phyloP scores from a whole-genome alignment of 2,329 filamentous ascomycete species.

The Rhynchosporium secalis region DNA sequence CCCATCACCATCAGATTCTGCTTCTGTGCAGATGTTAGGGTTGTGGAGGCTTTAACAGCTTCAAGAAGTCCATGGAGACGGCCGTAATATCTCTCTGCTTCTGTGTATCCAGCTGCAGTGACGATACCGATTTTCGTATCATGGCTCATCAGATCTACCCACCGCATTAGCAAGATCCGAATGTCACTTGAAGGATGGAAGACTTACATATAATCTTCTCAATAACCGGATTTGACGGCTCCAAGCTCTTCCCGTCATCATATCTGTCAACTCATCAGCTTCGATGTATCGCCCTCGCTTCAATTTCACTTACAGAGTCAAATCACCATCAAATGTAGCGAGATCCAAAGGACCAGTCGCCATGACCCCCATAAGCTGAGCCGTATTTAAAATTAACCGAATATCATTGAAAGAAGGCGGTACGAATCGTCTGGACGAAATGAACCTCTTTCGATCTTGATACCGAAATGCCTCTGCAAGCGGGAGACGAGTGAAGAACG shows the following conservation, averaged over 20 bases:
- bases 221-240: slow-evolving; percentile 75
- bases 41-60: slow-evolving; percentile 62
- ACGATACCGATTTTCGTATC: slow-evolving; percentile 91
- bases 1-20: slow-evolving; percentile 84
- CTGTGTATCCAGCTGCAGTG: slow-evolving; percentile 92
- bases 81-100: slow-evolving; percentile 80
- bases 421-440: slow-evolving; percentile 89
- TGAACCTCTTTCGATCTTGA: slow-evolving; percentile 82
- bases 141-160: slow-evolving; percentile 65
- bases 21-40: slow-evolving; percentile 66
- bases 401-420: slow-evolving; percentile 97
- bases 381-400: slow-evolving; percentile 87
- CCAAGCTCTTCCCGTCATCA: slow-evolving; percentile 80
- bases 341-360: slow-evolving; percentile 72
- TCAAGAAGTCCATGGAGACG: slow-evolving; percentile 86
- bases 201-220: slow-evolving; percentile 49
- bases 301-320: slow-evolving; percentile 66
- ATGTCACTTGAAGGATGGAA: not conserved
- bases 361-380: slow-evolving; percentile 89
- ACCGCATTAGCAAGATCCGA: not conserved
- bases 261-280: slow-evolving; percentile 45
- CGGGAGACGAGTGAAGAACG: slow-evolving; percentile 86
- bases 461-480: slow-evolving; percentile 89
- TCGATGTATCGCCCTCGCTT: slow-evolving; percentile 66
- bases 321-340: slow-evolving; percentile 95